Evolutionary conservation across 768 basidiomycete species (phyloP), one percentile per base, ranked within the genome.

Genomic region (Bullera alba): DNA sequence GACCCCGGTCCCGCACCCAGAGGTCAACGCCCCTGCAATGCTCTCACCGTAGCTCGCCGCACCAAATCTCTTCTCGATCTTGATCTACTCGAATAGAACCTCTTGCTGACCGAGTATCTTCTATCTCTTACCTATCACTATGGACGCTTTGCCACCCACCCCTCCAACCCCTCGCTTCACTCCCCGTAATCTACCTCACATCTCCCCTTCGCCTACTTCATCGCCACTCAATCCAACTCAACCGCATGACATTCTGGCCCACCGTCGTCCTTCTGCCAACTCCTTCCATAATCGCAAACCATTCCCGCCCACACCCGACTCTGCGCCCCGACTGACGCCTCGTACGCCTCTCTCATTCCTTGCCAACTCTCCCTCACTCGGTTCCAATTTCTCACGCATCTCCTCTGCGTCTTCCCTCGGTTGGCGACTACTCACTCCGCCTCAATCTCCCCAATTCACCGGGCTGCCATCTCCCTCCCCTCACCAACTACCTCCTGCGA

Each of bases 301-400:
- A 50, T 44, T n/a, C n/a, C n/a, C 49, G n/a, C 34, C 42, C 8
- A 32, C 48, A 10, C 49, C 37, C 14, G 42, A 41, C 29, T 50
- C 60, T 16, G 52, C 57, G n/a, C 22, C 50, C n/a, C 58, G 51
- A 17, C 50, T 48, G 41, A 35, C 58, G 5, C 57, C 65, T 55
- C 65, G 62, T 7, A 55, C 65, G 5, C 65, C 65, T 4, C 53
- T 60, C 2, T 30, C 61, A 23, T 60, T 54, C 46, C 49, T 64
- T 10, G 38, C 57, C 16, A 48, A 50, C 38, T 61, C 58, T 6
- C 55, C 54, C 5, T 14, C 29, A 7, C 17, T 23, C 29, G 25
- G 35, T 19, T 2, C 46, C 47, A 26, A 39, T 19, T 19, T 27
- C 21, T 32, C 53, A 19, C 19, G 16, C 23, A 34, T 25, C 2